A percentile compares a stretch with the other conserved stretches of the same genome.
Conservation (phyloP, 2,329 filamentous ascomycete genomes). For the Ascochyta lentis region DNA sequence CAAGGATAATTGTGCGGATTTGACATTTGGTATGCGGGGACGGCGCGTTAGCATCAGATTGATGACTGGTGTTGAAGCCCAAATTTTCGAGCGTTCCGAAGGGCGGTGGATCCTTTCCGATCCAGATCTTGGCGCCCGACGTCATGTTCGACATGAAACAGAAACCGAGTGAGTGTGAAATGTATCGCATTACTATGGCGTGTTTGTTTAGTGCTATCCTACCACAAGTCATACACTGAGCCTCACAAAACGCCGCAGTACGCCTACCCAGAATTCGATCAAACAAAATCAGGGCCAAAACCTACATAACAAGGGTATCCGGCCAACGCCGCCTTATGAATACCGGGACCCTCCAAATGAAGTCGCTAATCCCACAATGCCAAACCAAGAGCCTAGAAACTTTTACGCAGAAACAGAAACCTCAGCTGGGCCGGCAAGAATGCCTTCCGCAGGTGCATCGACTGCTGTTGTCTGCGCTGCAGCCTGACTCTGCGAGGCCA, state of each 20-base stretch:
- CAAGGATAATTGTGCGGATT: slow-evolving; percentile 21
- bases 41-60: slow-evolving; percentile 40
- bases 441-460: slow-evolving; percentile 28
- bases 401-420: slow-evolving; percentile 34
- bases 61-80: slow-evolving; percentile 34
- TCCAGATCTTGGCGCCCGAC: slow-evolving; percentile 28
- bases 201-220: slow-evolving; percentile 21
- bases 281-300: slow-evolving; percentile 25
- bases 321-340: slow-evolving; percentile 40
- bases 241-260: slow-evolving; percentile 25
- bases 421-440: slow-evolving; percentile 28
- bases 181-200: slow-evolving; percentile 5
- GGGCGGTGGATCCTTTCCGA: slow-evolving; percentile 23
- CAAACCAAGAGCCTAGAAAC: slow-evolving; percentile 5
- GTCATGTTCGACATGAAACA: slow-evolving; percentile 27
- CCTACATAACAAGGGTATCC: slow-evolving; percentile 41
- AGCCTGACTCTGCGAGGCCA: slow-evolving; percentile 32
- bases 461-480: slow-evolving; percentile 25
- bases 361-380: slow-evolving; percentile 17
- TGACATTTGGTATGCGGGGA: slow-evolving; percentile 46
- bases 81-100: slow-evolving; percentile 39
- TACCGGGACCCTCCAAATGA: slow-evolving; percentile 18
- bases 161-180: not conserved
- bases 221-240: slow-evolving; percentile 14
- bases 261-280: slow-evolving; percentile 18